These are phyloP conservation scores for Allium fistulosum DNA, from an alignment of 106 monocot species.

Conservation along the genomic window DNA sequence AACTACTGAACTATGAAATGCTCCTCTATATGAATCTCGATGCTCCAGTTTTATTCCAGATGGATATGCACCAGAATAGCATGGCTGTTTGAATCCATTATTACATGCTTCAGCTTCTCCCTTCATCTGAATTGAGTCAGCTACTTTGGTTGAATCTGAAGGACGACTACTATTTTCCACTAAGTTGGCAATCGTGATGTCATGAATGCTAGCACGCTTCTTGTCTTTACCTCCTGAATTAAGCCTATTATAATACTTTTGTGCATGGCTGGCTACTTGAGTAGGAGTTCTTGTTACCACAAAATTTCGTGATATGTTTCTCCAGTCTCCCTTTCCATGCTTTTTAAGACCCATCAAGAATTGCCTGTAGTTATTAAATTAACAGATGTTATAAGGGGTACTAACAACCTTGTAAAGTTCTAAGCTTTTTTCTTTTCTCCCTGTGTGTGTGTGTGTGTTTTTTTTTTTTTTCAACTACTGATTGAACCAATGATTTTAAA, in stretches of 20 bases:
- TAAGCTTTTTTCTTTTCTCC: background rate
- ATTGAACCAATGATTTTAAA: too few species aligned
- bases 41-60: slow-evolving; percentile 28
- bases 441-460: too few species aligned
- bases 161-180: slow-evolving; percentile 23
- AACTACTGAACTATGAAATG: slow-evolving; percentile 12
- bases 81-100: slow-evolving; percentile 20
- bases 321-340: slow-evolving; percentile 91
- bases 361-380: slow-evolving; percentile 19
- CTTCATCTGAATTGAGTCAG: background rate
- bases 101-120: slow-evolving; percentile 2
- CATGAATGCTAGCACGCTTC: slow-evolving; percentile 91
- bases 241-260: slow-evolving; percentile 81
- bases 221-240: slow-evolving; percentile 83
- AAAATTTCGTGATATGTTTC: slow-evolving; percentile 73
- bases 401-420: background rate
- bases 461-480: too few species aligned
- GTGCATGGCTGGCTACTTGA: slow-evolving; percentile 87
- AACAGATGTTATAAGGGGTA: background rate
- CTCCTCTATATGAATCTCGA: slow-evolving; percentile 12
- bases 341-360: slow-evolving; percentile 82
- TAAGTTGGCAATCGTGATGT: slow-evolving; percentile 64
- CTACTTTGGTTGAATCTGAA: slow-evolving; percentile 26
- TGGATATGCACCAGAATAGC: slow-evolving; percentile 15
- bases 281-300: slow-evolving; percentile 67